phyloP scores from a whole-genome alignment of 176 grass and related monocot genomes.

The Eleusine indica region DNA sequence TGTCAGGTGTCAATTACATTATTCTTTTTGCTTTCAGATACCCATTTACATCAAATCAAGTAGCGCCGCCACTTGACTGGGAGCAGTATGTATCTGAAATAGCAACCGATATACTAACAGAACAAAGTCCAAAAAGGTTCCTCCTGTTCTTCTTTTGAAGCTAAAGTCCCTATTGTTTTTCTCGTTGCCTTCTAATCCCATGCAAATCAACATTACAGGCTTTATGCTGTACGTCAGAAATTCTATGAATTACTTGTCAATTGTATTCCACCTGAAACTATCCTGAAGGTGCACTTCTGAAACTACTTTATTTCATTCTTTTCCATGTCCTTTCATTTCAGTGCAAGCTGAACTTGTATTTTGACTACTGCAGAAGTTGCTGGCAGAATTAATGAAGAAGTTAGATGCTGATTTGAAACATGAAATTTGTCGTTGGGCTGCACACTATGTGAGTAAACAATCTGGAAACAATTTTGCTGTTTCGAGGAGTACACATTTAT shows the following conservation, averaged over 20 bases:
- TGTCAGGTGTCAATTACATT: not conserved
- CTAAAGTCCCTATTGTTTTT: not conserved
- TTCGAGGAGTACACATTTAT: not conserved
- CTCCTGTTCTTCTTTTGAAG: slow-evolving; percentile 7
- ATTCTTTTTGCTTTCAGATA: slow-evolving; percentile 60
- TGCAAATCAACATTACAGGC: slow-evolving; percentile 52
- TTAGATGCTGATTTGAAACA: slow-evolving; percentile 93
- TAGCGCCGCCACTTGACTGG: slow-evolving; percentile 85
- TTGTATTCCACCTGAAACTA: slow-evolving; percentile 95
- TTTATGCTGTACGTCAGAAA: slow-evolving; percentile 90
- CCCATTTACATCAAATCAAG: slow-evolving; percentile 86
- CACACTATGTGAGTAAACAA: slow-evolving; percentile 84
- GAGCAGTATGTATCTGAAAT: slow-evolving; percentile 95
- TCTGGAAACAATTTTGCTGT: not conserved
- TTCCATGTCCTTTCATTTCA: not conserved
- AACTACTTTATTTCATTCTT: slow-evolving; percentile 26
- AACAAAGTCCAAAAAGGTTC: slow-evolving; percentile 98
- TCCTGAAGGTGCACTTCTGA: slow-evolving; percentile 71
- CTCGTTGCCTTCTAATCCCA: not conserved
- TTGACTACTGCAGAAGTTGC: slow-evolving; percentile 68
- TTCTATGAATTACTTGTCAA: slow-evolving; percentile 97
- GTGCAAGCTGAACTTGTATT: slow-evolving; percentile 32
- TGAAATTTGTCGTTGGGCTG: slow-evolving; percentile 98
- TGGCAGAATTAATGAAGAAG: slow-evolving; percentile 90
- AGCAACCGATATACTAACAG: slow-evolving; percentile 86